phyloP scores from a whole-genome alignment of 441 rosid species.

The Gossypium lobatum region DNA sequence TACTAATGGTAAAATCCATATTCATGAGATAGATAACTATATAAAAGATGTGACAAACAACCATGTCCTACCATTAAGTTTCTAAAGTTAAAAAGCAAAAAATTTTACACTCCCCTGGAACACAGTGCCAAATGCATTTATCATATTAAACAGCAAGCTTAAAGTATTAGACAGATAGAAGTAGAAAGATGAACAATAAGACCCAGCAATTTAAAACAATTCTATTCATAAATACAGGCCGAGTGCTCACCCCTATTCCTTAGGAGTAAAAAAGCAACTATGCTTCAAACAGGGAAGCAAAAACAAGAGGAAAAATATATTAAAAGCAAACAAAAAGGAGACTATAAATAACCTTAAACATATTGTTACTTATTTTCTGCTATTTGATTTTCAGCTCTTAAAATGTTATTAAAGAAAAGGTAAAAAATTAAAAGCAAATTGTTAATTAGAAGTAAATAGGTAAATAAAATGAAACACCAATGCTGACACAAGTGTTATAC shows the following conservation, averaged over 20 bases:
- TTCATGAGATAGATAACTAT: neutral
- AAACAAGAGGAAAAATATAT: neutral
- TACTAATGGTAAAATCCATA: slow-evolving; percentile 1
- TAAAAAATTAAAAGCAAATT: neutral
- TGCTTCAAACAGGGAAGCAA: neutral
- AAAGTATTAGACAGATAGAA: neutral
- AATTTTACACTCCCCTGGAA: neutral
- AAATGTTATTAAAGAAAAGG: neutral
- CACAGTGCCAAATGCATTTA: neutral
- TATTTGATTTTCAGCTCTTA: neutral
- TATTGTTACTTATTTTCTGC: neutral
- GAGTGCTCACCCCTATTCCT: neutral
- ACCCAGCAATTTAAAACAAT: neutral
- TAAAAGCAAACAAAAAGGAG: no score
- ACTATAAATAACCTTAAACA: no score
- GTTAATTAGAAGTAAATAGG: neutral
- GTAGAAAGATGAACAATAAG: neutral
- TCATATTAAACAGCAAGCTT: neutral
- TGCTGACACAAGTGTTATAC: neutral
- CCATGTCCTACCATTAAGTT: neutral
- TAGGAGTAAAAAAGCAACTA: neutral
- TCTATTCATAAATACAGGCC: neutral
- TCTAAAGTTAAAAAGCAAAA: neutral
- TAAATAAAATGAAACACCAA: neutral
- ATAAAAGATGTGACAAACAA: neutral